Base-by-base conservation (phyloP, 495 filamentous ascomycete genomes). In the Aspergillus leporis region DNA sequence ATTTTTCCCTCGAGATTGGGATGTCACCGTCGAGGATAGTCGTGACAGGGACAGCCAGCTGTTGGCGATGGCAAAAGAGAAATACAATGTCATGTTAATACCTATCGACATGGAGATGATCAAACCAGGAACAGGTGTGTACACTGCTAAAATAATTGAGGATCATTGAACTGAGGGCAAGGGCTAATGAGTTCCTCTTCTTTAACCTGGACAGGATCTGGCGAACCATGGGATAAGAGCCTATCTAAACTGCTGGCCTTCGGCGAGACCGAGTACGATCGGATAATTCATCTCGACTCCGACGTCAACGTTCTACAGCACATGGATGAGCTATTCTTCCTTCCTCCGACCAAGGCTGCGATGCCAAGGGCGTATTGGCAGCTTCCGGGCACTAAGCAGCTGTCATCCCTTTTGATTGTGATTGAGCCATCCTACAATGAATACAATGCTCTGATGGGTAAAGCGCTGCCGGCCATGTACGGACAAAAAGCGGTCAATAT, bases 331-430 rank as follows among this genome's bases (percentile, higher is more conserved):
- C 77, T 92, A 3, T 91, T 92, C 75, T 78, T 87, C 57, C 76
- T 90, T n/a, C 90, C 88, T 0, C 65, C 76, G 2, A 71, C 79
- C 4, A 72, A 78, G 0, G 77, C 87, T 6, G 84, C 85, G 16
- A 88, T 91, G 79, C 82, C 87, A 5, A 81, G 87, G 18, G 87
- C 88, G 2, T 90, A 92, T 70, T 92, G 89, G 89, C 71, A 83
- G 5, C 72, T 83, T 16, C 80, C 85, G 0, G 71, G 82, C 0
- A 67, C 71, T 0, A 77, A 79, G 30, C 74, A 75, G 1, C 76
- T 92, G 12, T 83, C 81, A 0, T 87, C 84, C 6, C 82, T 87
- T 14, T 55, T 93, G 31, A 77, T 90, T 60, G 78, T 92, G 16
- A 70, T 92, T 36, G 71, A 86, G 47, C 89, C 90, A 0, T 85